Base-by-base conservation (phyloP, 78 protist genomes). In the Diacronema lutheri region DNA sequence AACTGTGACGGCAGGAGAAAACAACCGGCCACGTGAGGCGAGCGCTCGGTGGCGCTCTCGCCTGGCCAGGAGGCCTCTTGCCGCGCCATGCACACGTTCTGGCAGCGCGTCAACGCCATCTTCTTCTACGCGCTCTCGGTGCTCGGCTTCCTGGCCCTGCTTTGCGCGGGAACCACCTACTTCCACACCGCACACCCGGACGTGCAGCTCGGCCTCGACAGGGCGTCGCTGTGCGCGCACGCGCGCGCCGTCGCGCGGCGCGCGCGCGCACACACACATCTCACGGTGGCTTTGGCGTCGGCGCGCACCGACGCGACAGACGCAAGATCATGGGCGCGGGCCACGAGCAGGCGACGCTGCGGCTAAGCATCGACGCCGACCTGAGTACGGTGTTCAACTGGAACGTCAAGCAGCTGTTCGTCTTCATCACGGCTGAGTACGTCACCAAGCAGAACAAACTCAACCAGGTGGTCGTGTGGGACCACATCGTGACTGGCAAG, bases 381-480 rank as follows among this genome's bases (percentile, higher is more conserved):
- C 83, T 88, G 61, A 71, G 85, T 41, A 35, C 91, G 35, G 66
- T 79, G 29, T 82, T 86, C 77, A 88, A 88, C 81, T 88, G 91
- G 91, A 88, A 88, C 81, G 87, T 83, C 33, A 88, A 88, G 80
- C 91, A 88, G 76, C 73, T 84, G 35, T 88, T 88, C 55, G 88
- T 84, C 31, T 88, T 78, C 40, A 37, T 88, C 46, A 84, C 89
- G 12, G 87, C 87, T 19, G 83, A 88, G 84, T 88, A 81, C 68
- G 56, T 33, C 40, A 84, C 87, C 26, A 26, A 56, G 81, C 41
- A 62, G 33, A 41, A 74, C 40, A 37, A 26, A 2, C 41, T 25
- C 65, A 68, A 68, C 46, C 76, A 68, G 46, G 79, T 72, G 7
- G 79, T 72, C 38, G 61, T 72, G 38, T 72, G 79, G 79, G 79